Conservation (phyloP, 1,284 basidiomycete species). For the Macrocystidia cucumis region DNA sequence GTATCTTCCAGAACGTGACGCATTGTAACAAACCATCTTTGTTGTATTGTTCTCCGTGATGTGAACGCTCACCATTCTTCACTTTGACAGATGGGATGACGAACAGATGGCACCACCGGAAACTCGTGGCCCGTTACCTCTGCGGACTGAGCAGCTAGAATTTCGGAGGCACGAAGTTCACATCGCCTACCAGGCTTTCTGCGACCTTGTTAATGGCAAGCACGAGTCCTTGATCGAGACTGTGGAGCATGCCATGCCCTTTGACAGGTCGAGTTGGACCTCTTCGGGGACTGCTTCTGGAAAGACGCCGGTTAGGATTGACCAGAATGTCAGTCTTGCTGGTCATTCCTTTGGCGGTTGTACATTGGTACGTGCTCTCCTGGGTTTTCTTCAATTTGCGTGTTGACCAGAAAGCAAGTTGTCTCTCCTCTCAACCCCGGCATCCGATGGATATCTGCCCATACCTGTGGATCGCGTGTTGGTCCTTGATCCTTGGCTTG, state of each 20-base stretch:
- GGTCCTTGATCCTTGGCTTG: conserved; percentile 74
- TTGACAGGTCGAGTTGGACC: conserved; percentile 37
- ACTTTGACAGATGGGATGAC: too few species aligned
- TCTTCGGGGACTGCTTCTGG: conserved; percentile 16
- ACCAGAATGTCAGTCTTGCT: conserved; percentile 40
- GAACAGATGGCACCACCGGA: conserved; percentile 19
- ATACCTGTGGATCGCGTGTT: conserved; percentile 51
- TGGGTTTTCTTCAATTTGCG: conserved; percentile 9
- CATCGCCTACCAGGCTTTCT: conserved; percentile 40
- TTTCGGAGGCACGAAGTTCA: conserved; percentile 64
- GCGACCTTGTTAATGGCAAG: conserved; percentile 25
- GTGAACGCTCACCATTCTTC: too few species aligned
- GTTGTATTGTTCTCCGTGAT: neutral
- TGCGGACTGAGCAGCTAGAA: conserved; percentile 57
- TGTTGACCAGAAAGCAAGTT: conserved; percentile 27
- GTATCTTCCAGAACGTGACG: conserved; percentile 42
- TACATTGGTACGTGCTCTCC: conserved; percentile 44
- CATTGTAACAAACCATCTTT: conserved; percentile 34
- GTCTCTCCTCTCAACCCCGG: conserved; percentile 41
- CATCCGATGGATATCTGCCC: conserved; percentile 28
- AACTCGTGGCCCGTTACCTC: conserved; percentile 24
- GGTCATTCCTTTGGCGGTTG: conserved; percentile 80
- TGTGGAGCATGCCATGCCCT: conserved; percentile 23
- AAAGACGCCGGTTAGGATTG: conserved; percentile 27
- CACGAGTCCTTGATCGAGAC: conserved; percentile 20